A percentile compares a stretch with the other conserved stretches of the same genome.
Conservation (phyloP, 371 early-diverging fungal genomes). For the Conidiobolus incongruus region DNA sequence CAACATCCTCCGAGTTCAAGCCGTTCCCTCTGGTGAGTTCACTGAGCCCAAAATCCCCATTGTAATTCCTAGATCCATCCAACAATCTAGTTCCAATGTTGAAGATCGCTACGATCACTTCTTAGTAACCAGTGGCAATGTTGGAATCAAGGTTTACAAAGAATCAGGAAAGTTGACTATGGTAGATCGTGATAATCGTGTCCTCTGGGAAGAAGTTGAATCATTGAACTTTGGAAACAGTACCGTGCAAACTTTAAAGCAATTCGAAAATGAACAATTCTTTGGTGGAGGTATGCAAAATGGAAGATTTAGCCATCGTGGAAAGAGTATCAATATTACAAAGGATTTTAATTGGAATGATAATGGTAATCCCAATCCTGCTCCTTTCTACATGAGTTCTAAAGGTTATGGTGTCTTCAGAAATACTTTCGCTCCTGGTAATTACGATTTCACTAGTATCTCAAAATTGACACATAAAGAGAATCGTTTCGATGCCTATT, state of each 20-base stretch:
- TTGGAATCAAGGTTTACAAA: background rate
- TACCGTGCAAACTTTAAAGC: background rate
- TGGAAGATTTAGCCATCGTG: background rate
- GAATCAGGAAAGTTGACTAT: background rate
- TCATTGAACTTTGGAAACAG: background rate
- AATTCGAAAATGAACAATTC: background rate
- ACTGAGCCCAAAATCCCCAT: background rate
- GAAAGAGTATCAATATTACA: background rate
- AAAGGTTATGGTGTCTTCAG: conserved; percentile 1
- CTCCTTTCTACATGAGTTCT: background rate
- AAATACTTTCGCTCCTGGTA: background rate
- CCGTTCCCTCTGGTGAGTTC: too few relatives aligned
- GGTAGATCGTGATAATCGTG: background rate
- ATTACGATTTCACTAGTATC: background rate
- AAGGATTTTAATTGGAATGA: background rate
- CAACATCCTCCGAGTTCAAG: too few relatives aligned
- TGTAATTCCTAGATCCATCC: background rate
- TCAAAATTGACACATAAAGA: background rate
- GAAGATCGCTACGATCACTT: background rate
- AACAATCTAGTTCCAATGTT: background rate
- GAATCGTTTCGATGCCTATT: conserved; percentile 1
- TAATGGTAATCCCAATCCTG: background rate
- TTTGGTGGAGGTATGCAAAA: conserved; percentile 2
- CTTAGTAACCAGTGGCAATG: background rate
- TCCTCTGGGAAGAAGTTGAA: background rate